Evolutionary conservation across 1,284 basidiomycete species (phyloP).

Genomic region (Apiotrichum siamense): DNA sequence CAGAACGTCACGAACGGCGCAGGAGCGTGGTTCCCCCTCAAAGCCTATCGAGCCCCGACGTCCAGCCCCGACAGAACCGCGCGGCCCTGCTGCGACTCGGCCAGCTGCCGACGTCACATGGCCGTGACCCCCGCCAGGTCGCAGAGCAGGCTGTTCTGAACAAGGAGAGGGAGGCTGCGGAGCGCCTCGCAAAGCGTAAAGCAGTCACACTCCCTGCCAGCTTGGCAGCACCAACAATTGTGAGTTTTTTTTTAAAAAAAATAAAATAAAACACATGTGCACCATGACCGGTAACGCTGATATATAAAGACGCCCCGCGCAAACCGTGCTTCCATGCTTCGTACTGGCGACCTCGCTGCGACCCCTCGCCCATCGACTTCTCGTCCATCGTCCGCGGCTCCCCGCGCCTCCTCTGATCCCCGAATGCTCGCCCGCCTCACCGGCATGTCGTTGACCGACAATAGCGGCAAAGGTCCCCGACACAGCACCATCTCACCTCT

Average conservation of each 20-base stretch:
- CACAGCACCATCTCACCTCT: conserved; percentile 2
- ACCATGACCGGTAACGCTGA: conserved; percentile 4
- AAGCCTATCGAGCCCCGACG: conserved; percentile 16
- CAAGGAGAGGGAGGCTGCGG: conserved; percentile 23
- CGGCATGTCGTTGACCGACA: too few species aligned
- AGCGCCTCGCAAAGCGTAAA: conserved; percentile 25
- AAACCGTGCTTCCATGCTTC: conserved; percentile 35
- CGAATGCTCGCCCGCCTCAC: too few species aligned
- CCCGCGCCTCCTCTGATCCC: background rate
- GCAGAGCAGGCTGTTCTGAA: conserved; percentile 18
- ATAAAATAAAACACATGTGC: too few species aligned
- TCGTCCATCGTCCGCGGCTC: background rate
- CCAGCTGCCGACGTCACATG: background rate
- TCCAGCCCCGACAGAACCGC: conserved; percentile 13
- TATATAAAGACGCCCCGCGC: conserved; percentile 28
- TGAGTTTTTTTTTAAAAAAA: background rate
- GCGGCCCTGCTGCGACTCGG: conserved; percentile 16
- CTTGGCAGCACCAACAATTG: conserved; percentile 10
- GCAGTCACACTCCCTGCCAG: conserved; percentile 28
- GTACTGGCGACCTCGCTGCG: conserved; percentile 7
- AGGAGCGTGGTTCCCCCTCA: conserved; percentile 25
- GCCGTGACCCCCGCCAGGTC: conserved; percentile 9
- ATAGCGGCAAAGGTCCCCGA: background rate
- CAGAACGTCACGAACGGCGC: conserved; percentile 27
- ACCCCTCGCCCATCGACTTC: background rate